Evolutionary conservation across 768 basidiomycete genomes (phyloP).

Genomic region (Lactarius vividus): DNA sequence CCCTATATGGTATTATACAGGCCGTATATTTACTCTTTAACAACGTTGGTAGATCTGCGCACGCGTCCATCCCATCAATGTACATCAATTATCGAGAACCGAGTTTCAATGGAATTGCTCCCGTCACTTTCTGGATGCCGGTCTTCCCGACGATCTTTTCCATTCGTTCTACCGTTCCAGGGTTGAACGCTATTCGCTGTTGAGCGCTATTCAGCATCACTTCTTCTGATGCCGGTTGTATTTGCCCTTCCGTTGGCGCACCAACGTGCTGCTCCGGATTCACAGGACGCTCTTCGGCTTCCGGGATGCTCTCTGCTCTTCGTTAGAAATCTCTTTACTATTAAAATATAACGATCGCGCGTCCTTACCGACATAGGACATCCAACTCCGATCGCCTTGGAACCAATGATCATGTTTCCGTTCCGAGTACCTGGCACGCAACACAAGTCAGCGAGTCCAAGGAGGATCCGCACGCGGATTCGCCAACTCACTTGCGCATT

Average conservation of each 20-base stretch:
- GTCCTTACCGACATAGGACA: conserved; percentile 23
- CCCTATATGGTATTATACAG: not conserved
- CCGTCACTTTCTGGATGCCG: conserved; percentile 19
- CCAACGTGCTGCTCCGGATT: conserved; percentile 13
- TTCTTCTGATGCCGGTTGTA: conserved; percentile 23
- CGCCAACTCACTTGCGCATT: conserved; percentile 22
- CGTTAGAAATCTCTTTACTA: not conserved
- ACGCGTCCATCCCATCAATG: not conserved
- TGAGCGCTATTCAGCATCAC: conserved; percentile 15
- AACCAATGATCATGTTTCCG: conserved; percentile 27
- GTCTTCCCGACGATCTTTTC: conserved; percentile 23
- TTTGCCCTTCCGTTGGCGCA: conserved; percentile 20
- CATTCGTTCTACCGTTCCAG: conserved; percentile 19
- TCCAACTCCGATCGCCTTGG: conserved; percentile 25
- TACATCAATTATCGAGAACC: not conserved
- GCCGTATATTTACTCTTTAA: not conserved
- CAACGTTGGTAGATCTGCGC: conserved; percentile 8
- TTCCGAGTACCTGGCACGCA: conserved; percentile 20
- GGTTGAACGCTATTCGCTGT: conserved; percentile 22
- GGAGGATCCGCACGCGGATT: not conserved
- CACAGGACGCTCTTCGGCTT: not conserved
- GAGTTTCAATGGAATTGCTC: conserved; percentile 19
- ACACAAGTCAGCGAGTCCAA: not conserved
- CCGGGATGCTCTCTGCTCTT: conserved; percentile 18
- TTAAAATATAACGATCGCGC: not conserved